phyloP scores from a whole-genome alignment of 768 basidiomycete genomes.

The Rhodotorula graminis region DNA sequence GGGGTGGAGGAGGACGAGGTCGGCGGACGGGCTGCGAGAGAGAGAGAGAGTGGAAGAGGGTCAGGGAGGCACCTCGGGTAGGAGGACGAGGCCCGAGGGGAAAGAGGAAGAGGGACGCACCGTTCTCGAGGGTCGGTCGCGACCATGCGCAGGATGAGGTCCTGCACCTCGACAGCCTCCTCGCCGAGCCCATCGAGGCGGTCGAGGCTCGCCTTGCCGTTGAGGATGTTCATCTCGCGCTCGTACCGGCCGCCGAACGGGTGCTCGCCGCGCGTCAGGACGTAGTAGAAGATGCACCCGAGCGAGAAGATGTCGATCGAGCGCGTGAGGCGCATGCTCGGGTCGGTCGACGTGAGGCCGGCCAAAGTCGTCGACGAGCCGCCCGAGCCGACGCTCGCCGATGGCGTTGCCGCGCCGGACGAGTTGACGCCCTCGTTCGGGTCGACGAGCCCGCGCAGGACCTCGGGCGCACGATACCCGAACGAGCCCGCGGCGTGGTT shows the following conservation, averaged over 20 bases:
- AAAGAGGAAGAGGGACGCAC: slow-evolving; percentile 53
- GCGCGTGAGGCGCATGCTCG: slow-evolving; percentile 70
- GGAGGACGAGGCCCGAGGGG: not conserved
- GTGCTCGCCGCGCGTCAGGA: slow-evolving; percentile 80
- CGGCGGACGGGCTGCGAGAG: slow-evolving; percentile 66
- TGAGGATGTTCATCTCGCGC: slow-evolving; percentile 87
- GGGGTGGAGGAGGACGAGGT: slow-evolving; percentile 80
- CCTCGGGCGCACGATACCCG: slow-evolving; percentile 97
- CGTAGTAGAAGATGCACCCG: slow-evolving; percentile 83
- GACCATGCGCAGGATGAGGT: slow-evolving; percentile 75
- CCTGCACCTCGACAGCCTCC: slow-evolving; percentile 83
- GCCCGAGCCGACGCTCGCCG: slow-evolving; percentile 56
- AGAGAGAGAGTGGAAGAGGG: too few species aligned
- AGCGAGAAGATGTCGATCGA: slow-evolving; percentile 94
- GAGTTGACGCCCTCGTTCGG: slow-evolving; percentile 64
- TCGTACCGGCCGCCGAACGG: slow-evolving; percentile 92
- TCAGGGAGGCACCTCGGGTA: too few species aligned
- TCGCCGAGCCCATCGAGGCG: slow-evolving; percentile 77
- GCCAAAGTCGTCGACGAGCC: slow-evolving; percentile 49
- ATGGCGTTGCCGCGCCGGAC: slow-evolving; percentile 29
- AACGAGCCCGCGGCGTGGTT: slow-evolving; percentile 89
- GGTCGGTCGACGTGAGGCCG: slow-evolving; percentile 47
- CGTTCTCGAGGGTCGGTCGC: slow-evolving; percentile 66
- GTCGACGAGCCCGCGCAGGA: slow-evolving; percentile 86
- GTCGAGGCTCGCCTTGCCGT: slow-evolving; percentile 66